A percentile compares a stretch with the other conserved stretches of the same genome.
phyloP scores from a whole-genome alignment of 257 asterid species.

The Nicotiana obtusifolia region DNA sequence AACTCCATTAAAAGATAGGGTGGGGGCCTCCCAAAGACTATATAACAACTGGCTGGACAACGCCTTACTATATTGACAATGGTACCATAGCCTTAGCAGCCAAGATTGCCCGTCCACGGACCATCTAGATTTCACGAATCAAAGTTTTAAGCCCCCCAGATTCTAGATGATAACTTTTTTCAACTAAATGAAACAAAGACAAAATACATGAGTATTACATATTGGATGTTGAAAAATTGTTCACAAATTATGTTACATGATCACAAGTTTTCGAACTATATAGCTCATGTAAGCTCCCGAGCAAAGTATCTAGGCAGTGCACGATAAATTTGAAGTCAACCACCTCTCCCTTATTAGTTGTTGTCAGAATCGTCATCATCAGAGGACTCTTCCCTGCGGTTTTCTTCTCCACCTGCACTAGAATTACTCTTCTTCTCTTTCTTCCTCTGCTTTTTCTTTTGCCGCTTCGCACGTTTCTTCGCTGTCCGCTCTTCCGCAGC shows the following conservation, averaged over 20 bases:
- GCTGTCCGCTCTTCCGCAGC: constrained; percentile 90
- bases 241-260: background rate
- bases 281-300: background rate
- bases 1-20: background rate
- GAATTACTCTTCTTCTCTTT: constrained; percentile 45
- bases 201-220: background rate
- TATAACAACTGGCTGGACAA: background rate
- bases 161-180: background rate
- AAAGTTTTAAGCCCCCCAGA: background rate
- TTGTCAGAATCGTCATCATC: constrained; percentile 49
- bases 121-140: background rate
- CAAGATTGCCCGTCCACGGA: background rate
- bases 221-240: background rate
- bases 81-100: background rate
- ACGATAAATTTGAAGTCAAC: background rate
- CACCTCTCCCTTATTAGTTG: constrained; percentile 26
- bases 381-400: constrained; percentile 42
- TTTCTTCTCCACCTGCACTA: constrained; percentile 37
- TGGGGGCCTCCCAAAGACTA: background rate
- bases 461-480: constrained; percentile 75
- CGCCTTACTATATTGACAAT: background rate
- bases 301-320: background rate
- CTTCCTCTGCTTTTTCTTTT: constrained; percentile 76
- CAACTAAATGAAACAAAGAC: background rate
- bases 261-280: background rate